Percentiles rank a stretch among this genome's conserved stretches.
Conservation (phyloP, 257 asterid genomes). For the Ligustrum vulgare region DNA sequence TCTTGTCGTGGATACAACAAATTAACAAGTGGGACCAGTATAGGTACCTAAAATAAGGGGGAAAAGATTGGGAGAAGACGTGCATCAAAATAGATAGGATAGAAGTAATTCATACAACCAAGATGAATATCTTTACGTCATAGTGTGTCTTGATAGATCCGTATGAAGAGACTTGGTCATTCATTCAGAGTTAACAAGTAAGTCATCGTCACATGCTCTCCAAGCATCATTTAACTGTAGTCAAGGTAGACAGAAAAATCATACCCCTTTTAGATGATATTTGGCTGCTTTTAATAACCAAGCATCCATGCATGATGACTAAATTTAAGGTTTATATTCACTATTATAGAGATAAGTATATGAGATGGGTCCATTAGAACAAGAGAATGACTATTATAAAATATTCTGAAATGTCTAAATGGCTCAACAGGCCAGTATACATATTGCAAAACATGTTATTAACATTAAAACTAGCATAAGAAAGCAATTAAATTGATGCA, state of each 20-base stretch:
- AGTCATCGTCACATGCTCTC: conserved; percentile 2
- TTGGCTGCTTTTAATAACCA: background rate
- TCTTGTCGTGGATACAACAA: background rate
- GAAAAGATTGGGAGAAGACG: background rate
- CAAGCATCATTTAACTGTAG: background rate
- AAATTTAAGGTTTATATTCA: background rate
- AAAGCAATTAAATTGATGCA: conserved; percentile 11
- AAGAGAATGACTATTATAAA: conserved; percentile 1
- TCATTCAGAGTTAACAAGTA: background rate
- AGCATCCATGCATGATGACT: background rate
- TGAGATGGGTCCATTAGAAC: background rate
- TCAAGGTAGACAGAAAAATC: background rate
- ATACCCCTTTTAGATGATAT: conserved; percentile 6
- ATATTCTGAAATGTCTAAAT: background rate
- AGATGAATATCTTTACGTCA: background rate
- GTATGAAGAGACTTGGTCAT: conserved; percentile 7
- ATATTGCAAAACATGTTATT: conserved; percentile 8
- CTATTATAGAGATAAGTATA: background rate
- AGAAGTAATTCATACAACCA: background rate
- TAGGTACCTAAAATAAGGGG: background rate
- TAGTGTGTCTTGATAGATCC: conserved; percentile 10
- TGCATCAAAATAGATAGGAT: background rate
- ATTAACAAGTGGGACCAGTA: background rate
- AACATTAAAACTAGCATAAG: background rate
- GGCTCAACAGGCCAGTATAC: background rate